These are phyloP conservation scores for Blastomyces gilchristii DNA, from an alignment of 2,329 filamentous ascomycete genomes.

Conservation along the genomic window DNA sequence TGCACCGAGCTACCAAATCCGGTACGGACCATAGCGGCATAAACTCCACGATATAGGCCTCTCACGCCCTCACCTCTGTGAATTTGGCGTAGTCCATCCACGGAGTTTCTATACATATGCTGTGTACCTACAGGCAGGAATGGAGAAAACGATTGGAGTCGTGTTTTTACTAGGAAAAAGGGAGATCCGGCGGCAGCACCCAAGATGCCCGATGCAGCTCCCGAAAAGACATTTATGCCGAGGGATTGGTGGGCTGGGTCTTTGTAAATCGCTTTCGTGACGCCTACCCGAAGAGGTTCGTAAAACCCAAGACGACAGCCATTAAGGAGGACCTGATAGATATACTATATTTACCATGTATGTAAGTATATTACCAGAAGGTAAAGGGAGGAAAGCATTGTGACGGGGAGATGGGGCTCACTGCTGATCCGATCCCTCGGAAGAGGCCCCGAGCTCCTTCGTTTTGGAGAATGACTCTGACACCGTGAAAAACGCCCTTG, in stretches of 20 bases:
- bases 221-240: slow-evolving; percentile 85
- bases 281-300: slow-evolving; percentile 70
- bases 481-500: slow-evolving; percentile 80
- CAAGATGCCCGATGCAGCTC: slow-evolving; percentile 77
- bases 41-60: slow-evolving; percentile 82
- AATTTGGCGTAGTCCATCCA: slow-evolving; percentile 74
- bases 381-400: neutral
- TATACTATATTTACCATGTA: slow-evolving; percentile 48
- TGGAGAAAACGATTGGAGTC: slow-evolving; percentile 85
- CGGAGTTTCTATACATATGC: slow-evolving; percentile 76
- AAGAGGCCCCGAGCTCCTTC: slow-evolving; percentile 80
- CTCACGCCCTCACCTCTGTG: slow-evolving; percentile 63
- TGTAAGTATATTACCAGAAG: neutral
- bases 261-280: slow-evolving; percentile 60
- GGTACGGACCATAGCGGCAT: slow-evolving; percentile 88
- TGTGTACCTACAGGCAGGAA: slow-evolving; percentile 95
- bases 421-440: slow-evolving; percentile 76
- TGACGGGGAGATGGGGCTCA: slow-evolving; percentile 26
- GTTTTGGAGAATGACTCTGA: slow-evolving; percentile 79
- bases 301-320: slow-evolving; percentile 96
- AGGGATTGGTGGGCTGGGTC: slow-evolving; percentile 71
- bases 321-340: slow-evolving; percentile 94
- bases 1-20: slow-evolving; percentile 94
- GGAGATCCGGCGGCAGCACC: slow-evolving; percentile 89
- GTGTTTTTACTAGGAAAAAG: slow-evolving; percentile 96